Evolutionary conservation across 768 basidiomycete genomes (phyloP).

Genomic region (Calocybe gangraenosa): DNA sequence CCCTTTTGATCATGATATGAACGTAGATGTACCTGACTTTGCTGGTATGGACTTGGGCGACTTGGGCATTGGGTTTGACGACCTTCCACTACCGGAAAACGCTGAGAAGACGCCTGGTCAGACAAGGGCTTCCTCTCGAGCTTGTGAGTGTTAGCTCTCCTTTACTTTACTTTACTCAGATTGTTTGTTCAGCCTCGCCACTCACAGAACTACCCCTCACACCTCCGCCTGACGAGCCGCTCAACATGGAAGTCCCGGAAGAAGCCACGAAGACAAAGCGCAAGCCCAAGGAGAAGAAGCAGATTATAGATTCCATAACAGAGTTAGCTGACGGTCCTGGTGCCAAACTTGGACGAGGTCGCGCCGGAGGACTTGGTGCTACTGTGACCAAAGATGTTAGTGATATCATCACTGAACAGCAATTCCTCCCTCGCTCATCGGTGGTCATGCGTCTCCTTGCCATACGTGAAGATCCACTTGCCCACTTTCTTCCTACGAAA

Average conservation of each 20-base stretch:
- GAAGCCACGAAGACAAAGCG: slow-evolving; percentile 39
- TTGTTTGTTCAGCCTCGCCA: slow-evolving; percentile 55
- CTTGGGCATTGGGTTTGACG: slow-evolving; percentile 63
- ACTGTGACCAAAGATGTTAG: slow-evolving; percentile 56
- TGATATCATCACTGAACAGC: slow-evolving; percentile 74
- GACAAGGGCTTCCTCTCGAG: slow-evolving; percentile 60
- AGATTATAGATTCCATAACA: slow-evolving; percentile 87
- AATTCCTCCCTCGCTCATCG: slow-evolving; percentile 81
- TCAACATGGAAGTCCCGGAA: slow-evolving; percentile 39
- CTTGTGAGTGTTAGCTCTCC: slow-evolving; percentile 44
- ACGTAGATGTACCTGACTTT: slow-evolving; percentile 45
- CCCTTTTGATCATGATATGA: slow-evolving; percentile 54
- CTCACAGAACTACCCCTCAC: slow-evolving; percentile 73
- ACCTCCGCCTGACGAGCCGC: slow-evolving; percentile 59
- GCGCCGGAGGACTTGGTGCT: slow-evolving; percentile 45
- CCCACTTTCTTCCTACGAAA: slow-evolving; percentile 83
- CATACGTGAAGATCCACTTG: slow-evolving; percentile 78
- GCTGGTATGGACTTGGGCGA: slow-evolving; percentile 64
- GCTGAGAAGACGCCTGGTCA: slow-evolving; percentile 55
- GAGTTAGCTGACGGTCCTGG: slow-evolving; percentile 71
- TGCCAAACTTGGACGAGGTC: slow-evolving; percentile 50
- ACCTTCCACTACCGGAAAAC: slow-evolving; percentile 36
- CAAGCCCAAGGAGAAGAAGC: slow-evolving; percentile 72
- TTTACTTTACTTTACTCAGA: background rate
- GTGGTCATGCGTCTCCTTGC: slow-evolving; percentile 83